Base-by-base conservation (phyloP, 441 rosid genomes). In the Euphorbia corollata region DNA sequence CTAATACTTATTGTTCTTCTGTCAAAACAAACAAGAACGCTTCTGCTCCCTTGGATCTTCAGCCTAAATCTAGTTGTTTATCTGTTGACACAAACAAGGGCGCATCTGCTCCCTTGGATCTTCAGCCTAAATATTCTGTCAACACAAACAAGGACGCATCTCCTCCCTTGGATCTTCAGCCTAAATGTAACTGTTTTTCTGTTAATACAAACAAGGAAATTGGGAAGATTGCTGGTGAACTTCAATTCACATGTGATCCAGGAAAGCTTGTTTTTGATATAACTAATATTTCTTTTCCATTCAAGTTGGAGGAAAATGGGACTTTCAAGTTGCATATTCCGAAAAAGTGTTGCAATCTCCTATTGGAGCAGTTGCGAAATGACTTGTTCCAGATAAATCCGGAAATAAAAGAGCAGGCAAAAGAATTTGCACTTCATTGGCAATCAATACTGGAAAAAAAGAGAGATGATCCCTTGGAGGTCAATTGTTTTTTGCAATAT, bases 401-500 rank as follows among this genome's bases (percentile, higher is more conserved):
- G n/a, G 58, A 32, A 6, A 66, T 77, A 12, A 68, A 67, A 62
- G 63, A 36, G 18, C 75, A 71, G 41, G 85, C 83, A 0, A 30
- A 19, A 32, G 63, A 50, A 38, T 61, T 79, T 41, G 79, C 81
- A 47, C 39, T 23, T 30, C 47, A 54, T 58, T 83, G 86, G 84
- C 71, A 74, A 51, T n/a, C 34, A 12, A 68, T 38, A 34, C 20
- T 80, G 69, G 55, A 18, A 27, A 38, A 63, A 54, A 71, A 54
- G 5, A 55, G 68, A 55, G 55, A 58, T 13, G 64, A 67, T 61
- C 71, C 61, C 36, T 23, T 53, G 50, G 81, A 73, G 50, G 73
- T 73, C 61, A 71, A 73, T 45, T 34, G 70, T 55, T 77, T 82
- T 72, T 64, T 82, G 70, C 78, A 63, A 64, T 68, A 79, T 73